phyloP scores from a whole-genome alignment of 2,329 filamentous ascomycete species.

The Microsporum canis region DNA sequence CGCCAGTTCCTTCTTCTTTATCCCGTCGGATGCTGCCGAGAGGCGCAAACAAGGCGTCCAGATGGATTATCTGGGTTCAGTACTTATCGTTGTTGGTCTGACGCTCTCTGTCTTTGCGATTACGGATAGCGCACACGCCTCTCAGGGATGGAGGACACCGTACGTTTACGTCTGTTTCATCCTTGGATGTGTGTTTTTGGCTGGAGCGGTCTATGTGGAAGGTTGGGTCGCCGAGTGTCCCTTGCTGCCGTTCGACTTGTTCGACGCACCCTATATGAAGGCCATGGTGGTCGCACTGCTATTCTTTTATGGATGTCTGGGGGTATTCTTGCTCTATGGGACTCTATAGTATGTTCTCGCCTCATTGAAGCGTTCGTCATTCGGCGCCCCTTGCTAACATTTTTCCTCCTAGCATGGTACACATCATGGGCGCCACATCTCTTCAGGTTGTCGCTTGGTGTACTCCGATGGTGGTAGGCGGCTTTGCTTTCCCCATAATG shows the following conservation, averaged over 20 bases:
- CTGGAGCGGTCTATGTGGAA: constrained; percentile 56
- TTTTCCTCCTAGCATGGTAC: constrained; percentile 41
- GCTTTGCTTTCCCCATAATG: constrained; percentile 50
- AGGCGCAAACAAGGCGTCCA: constrained; percentile 31
- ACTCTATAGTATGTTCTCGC: constrained; percentile 50
- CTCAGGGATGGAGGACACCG: constrained; percentile 58
- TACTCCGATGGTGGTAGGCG: constrained; percentile 55
- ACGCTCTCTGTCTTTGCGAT: constrained; percentile 63
- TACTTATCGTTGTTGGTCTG: constrained; percentile 52
- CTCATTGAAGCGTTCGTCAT: too few species aligned
- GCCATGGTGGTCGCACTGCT: constrained; percentile 51
- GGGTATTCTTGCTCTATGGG: constrained; percentile 58
- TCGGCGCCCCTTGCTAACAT: constrained; percentile 5
- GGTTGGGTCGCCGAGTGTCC: constrained; percentile 58
- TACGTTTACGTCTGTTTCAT: constrained; percentile 58
- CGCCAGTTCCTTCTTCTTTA: constrained; percentile 36
- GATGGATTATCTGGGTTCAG: constrained; percentile 60
- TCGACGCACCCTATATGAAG: constrained; percentile 57
- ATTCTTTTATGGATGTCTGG: constrained; percentile 57
- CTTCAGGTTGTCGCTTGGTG: constrained; percentile 59
- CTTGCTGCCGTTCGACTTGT: constrained; percentile 58
- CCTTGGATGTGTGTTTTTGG: constrained; percentile 50
- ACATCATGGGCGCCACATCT: constrained; percentile 48
- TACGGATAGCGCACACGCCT: constrained; percentile 59
- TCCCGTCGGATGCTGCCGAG: constrained; percentile 39